Percentiles rank a stretch among this genome's conserved stretches.
Conservation (phyloP, 495 filamentous ascomycete genomes). For the Lichina pygmaea region DNA sequence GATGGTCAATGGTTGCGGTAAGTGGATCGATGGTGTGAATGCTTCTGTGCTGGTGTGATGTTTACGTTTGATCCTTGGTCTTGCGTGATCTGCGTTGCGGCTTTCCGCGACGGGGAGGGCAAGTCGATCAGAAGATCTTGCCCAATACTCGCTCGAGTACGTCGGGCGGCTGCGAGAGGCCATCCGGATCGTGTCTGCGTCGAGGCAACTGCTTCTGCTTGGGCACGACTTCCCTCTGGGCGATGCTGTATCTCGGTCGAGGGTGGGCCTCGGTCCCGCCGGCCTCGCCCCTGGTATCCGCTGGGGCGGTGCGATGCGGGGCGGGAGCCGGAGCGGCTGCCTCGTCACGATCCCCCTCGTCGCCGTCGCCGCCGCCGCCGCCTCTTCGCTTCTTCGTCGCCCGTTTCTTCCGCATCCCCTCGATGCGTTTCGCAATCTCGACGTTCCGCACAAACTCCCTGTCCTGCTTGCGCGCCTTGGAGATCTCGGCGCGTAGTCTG, state of each 20-base stretch:
- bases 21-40: too few species aligned
- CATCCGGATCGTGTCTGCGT: constrained; percentile 7
- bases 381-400: constrained; percentile 22
- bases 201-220: constrained; percentile 16
- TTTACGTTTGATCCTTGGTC: too few species aligned
- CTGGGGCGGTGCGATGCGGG: background rate
- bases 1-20: too few species aligned
- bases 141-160: constrained; percentile 53
- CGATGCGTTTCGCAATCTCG: constrained; percentile 44
- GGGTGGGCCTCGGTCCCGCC: constrained; percentile 4
- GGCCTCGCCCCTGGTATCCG: constrained; percentile 2
- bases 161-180: constrained; percentile 18
- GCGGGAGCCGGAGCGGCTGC: background rate
- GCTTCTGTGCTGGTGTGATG: too few species aligned
- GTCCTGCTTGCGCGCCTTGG: constrained; percentile 51
- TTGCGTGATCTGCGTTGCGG: too few species aligned
- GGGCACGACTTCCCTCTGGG: constrained; percentile 39
- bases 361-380: constrained; percentile 3
- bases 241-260: constrained; percentile 18
- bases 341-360: constrained; percentile 6
- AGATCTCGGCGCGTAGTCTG: constrained; percentile 56
- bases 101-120: too few species aligned
- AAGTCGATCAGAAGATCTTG: constrained; percentile 37
- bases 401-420: constrained; percentile 38
- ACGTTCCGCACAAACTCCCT: constrained; percentile 58